Evolutionary conservation across 202 grass and related monocot species (phyloP), one percentile per base, ranked within the genome.

Genomic region (Panicum hallii): DNA sequence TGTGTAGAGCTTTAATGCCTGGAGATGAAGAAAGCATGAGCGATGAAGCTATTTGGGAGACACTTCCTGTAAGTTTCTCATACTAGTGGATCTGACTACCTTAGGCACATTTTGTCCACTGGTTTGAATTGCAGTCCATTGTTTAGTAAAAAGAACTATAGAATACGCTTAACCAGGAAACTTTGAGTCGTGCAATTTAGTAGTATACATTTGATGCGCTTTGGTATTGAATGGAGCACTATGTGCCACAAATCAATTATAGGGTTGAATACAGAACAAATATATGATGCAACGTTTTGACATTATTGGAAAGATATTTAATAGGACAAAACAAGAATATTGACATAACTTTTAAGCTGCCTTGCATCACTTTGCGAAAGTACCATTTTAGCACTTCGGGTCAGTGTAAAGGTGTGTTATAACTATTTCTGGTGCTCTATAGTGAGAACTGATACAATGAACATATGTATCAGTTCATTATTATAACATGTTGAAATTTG

Each of bases 1-100:
- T 99, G 93, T 99, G 93, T 87, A 92, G 87, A 88, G 88, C 97
- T 88, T 82, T 99, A 86, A 96, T 99, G 93, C 97, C 97, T 74
- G 93, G 93, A 81, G 97, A 99, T 78, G 97, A 96, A 94, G 97
- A 99, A 85, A 90, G 86, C 58, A 95, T 95, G 89, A 96, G 91
- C 8, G 93, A 92, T 32, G 97, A 99, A 88, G 90, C 90, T 77
- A 96, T 99, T 63, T 94, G 91, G 93, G 97, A 99, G 73, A 94
- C 93, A 14, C 92, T 99, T 87, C 93, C 93, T 80, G 97, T 99
- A 90, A 88, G 92, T 90, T 85, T 56, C 63, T 74, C 17, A 52
- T 72, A 74, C 46, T 64, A 76, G 40, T 63, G 45, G 5, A 63
- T 79, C 68, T 48, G 15, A 19, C 47, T 79, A 17, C 30, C 16